A percentile compares a stretch with the other conserved stretches of the same genome.
Evolutionary conservation across 805 yeast genomes (phyloP).

Genomic region (Suhomyces xylopsoci): DNA sequence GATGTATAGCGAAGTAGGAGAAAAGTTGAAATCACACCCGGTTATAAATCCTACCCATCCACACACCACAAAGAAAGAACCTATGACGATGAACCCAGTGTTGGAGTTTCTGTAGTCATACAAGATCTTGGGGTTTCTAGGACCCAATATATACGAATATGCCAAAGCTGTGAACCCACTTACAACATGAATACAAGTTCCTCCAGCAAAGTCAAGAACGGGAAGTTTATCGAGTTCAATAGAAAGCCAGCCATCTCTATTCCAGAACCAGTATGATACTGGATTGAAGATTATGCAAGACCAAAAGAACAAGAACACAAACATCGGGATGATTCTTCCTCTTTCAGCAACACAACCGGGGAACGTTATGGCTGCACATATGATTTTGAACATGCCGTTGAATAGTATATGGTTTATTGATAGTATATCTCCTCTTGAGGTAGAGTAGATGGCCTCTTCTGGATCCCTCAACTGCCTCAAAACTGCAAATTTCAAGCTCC

Average conservation of each 20-base stretch:
- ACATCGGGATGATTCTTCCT: conserved; percentile 41
- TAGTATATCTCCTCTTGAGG: conserved; percentile 38
- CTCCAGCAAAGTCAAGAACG: conserved; percentile 46
- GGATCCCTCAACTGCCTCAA: conserved; percentile 22
- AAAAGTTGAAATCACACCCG: conserved; percentile 42
- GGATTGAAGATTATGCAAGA: conserved; percentile 41
- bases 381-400: conserved; percentile 36
- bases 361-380: conserved; percentile 40
- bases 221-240: conserved; percentile 30
- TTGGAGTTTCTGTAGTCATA: conserved; percentile 36
- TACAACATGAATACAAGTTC: conserved; percentile 42
- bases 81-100: conserved; percentile 31
- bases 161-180: conserved; percentile 46
- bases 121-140: conserved; percentile 37
- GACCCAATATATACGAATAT: conserved; percentile 41
- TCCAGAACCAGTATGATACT: conserved; percentile 47
- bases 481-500: conserved; percentile 12
- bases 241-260: conserved; percentile 41
- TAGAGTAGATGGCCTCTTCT: conserved; percentile 20
- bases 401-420: conserved; percentile 36
- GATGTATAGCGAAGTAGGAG: conserved; percentile 29
- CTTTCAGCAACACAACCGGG: conserved; percentile 46
- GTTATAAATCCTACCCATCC: conserved; percentile 45
- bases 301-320: conserved; percentile 39
- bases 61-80: conserved; percentile 27